Conservation (phyloP, 108 stramenopile genomes). For the Chaetoceros tenuissimus region DNA sequence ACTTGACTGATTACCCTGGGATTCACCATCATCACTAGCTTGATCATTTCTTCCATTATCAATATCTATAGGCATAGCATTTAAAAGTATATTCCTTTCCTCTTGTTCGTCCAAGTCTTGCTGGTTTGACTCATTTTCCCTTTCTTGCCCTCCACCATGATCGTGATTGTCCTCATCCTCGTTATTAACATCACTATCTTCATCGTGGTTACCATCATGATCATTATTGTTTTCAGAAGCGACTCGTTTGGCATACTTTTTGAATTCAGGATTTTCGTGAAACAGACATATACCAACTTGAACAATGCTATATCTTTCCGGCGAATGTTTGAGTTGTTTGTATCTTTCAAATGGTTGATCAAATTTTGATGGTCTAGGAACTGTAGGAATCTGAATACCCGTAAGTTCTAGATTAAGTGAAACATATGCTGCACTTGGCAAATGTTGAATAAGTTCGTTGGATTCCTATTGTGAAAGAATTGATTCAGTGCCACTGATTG, state of each 20-base stretch:
- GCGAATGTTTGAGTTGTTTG: slow-evolving; percentile 9
- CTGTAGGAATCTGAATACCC: slow-evolving; percentile 45
- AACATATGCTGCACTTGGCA: slow-evolving; percentile 59
- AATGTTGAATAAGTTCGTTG: slow-evolving; percentile 54
- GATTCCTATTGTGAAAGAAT: slow-evolving; percentile 20
- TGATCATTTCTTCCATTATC: too few relatives aligned
- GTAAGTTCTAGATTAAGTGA: slow-evolving; percentile 84
- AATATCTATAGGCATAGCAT: background rate
- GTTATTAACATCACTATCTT: background rate
- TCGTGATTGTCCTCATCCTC: slow-evolving; percentile 12
- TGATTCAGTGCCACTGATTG: background rate
- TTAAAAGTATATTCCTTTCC: background rate
- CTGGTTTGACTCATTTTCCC: background rate
- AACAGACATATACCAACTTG: slow-evolving; percentile 72
- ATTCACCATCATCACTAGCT: background rate
- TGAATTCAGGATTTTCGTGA: slow-evolving; percentile 35
- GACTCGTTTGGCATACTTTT: background rate
- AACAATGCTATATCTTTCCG: slow-evolving; percentile 65
- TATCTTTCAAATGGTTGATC: slow-evolving; percentile 52
- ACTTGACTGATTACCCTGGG: background rate
- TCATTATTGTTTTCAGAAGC: background rate
- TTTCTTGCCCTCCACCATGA: slow-evolving; percentile 7
- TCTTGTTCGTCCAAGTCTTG: background rate
- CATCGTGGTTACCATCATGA: background rate
- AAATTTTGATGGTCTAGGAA: slow-evolving; percentile 34